Evolutionary conservation across 2,329 filamentous ascomycete species (phyloP).

Genomic region (Eutypa lata): DNA sequence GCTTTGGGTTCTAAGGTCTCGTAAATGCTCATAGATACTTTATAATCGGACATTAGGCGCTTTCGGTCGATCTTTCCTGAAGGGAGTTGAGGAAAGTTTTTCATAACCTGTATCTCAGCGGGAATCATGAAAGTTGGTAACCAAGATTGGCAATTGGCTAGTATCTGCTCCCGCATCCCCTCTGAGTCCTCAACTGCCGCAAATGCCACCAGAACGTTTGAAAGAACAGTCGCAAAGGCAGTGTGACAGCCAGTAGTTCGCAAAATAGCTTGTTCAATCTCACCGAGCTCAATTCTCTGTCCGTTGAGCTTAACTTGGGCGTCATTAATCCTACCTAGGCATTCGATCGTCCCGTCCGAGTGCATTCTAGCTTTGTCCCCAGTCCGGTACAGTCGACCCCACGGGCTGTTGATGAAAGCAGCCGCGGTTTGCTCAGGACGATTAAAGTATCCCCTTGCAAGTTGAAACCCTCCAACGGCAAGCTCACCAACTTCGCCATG

Average conservation of each 20-base stretch:
- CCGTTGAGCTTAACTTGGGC: constrained; percentile 87
- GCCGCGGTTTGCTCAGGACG: constrained; percentile 69
- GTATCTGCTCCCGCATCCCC: constrained; percentile 42
- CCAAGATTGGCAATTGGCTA: constrained; percentile 66
- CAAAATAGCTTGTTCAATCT: constrained; percentile 69
- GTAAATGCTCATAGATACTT: constrained; percentile 1
- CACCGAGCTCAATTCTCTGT: constrained; percentile 77
- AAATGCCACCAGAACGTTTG: constrained; percentile 70
- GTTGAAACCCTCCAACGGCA: constrained; percentile 74
- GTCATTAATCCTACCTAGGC: constrained; percentile 72
- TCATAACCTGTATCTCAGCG: constrained; percentile 62
- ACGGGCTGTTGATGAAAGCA: constrained; percentile 66
- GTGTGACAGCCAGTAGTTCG: constrained; percentile 60
- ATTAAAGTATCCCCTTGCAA: constrained; percentile 80
- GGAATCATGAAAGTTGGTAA: constrained; percentile 83
- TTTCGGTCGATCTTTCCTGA: constrained; percentile 83
- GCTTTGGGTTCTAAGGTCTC: constrained; percentile 21
- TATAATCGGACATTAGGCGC: constrained; percentile 55
- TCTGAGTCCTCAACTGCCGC: constrained; percentile 51
- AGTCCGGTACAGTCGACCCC: constrained; percentile 75
- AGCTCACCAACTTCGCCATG: constrained; percentile 73
- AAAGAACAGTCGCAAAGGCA: constrained; percentile 64
- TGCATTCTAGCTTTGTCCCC: constrained; percentile 77
- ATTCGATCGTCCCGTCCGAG: constrained; percentile 70
- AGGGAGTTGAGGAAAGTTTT: constrained; percentile 68